Percentiles rank a stretch among this genome's conserved stretches.
phyloP scores from a whole-genome alignment of 78 protist genomes.

The Blattamonas nauphoetae region DNA sequence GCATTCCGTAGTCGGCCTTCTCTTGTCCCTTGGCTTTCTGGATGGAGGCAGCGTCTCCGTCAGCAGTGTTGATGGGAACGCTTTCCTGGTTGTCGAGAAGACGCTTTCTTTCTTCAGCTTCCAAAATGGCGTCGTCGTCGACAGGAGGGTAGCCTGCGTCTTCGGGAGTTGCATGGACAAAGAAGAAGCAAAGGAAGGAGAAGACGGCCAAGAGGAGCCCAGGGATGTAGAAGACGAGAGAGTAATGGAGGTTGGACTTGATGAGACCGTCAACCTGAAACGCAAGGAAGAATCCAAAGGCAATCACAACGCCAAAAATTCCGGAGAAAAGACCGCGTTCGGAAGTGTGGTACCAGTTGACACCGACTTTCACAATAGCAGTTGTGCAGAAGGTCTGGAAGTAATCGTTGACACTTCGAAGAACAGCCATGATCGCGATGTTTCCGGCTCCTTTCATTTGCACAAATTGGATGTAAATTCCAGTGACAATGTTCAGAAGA shows the following conservation, averaged over 20 bases:
- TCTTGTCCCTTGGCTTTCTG: neutral
- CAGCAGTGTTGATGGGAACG: neutral
- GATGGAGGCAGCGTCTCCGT: neutral
- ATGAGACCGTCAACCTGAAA: neutral
- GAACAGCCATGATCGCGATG: neutral
- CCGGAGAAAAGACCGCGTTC: slow-evolving; percentile 34
- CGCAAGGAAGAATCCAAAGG: slow-evolving; percentile 40
- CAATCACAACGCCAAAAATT: slow-evolving; percentile 23
- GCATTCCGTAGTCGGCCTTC: neutral
- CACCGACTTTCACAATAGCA: slow-evolving; percentile 28
- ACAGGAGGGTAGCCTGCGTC: slow-evolving; percentile 15
- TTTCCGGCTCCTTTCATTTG: neutral
- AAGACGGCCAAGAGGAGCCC: neutral
- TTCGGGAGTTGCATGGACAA: slow-evolving; percentile 11
- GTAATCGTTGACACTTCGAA: slow-evolving; percentile 10
- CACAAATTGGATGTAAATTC: neutral
- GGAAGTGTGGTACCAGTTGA: slow-evolving; percentile 19
- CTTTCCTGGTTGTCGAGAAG: neutral
- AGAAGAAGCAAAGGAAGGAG: neutral
- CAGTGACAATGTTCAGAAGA: neutral
- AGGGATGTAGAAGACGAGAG: neutral
- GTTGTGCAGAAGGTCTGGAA: slow-evolving; percentile 27
- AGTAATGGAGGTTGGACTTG: neutral
- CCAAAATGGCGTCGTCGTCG: neutral
- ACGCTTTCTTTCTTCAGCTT: neutral